Evolutionary conservation across 306 rosid species (phyloP), one percentile per base, ranked within the genome.

Genomic region (Cucurbita argyrosperma): DNA sequence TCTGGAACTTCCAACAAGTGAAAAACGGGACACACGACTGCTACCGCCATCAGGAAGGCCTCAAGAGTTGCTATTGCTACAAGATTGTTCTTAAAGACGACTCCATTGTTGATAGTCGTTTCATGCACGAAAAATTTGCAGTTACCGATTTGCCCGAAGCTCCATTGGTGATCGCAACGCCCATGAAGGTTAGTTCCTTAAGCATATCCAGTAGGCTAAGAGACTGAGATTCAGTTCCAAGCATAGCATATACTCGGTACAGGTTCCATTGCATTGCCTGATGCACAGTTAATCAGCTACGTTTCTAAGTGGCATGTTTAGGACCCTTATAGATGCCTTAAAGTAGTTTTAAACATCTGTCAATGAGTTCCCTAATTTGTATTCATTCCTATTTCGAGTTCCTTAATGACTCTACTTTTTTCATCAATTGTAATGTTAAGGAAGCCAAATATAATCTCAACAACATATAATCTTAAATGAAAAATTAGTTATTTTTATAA

Each of bases 1-100:
- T 95, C 55, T 95, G 99, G 97, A 91, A 95, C 83, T 91, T 95
- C 89, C 96, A 89, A 59, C 99, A 89, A 77, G 93, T 94, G 80
- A 91, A 94, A 84, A 84, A 94, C 37, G 84, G 99, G 50, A 80
- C 97, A 16, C 99, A 94, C 15, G 96, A 89, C 76, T 94, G 99
- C 84, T 91, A 94, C 84, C 90, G 74, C 39, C 79, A 88, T 76
- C 99, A 89, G 79, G 92, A 89, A 77, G 97, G 99, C 71, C 84
- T 91, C 46, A 91, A 91, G 91, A 95, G 97, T 82, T 95, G 99
- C 83, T 95, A 89, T 76, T 95, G 99, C 84, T 91, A 95, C 80
- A 91, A 90, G 91, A 91, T 95, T 47, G 96, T 95, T 83, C 89
- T 88, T 23, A 91, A 88, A 86, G 99, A 91, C 43, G 97, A 95